phyloP scores from a whole-genome alignment of 2,329 filamentous ascomycete species.

The Orbilia blumenaviensis region DNA sequence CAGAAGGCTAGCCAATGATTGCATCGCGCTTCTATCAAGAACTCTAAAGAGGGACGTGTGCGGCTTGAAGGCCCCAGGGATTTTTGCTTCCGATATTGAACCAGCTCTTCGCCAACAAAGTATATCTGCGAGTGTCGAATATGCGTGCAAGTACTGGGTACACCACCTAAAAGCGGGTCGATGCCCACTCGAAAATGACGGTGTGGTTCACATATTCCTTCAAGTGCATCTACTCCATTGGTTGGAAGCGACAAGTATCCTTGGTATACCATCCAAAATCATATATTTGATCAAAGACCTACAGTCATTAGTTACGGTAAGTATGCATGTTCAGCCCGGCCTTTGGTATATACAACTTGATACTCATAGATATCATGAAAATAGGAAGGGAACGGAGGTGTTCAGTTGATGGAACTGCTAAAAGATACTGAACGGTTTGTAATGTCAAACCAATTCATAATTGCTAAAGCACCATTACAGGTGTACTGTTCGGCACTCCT shows the following conservation, averaged over 20 bases:
- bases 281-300: neutral
- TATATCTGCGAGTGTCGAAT: constrained; percentile 60
- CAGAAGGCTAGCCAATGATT: constrained; percentile 59
- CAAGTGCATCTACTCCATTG: constrained; percentile 24
- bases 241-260: constrained; percentile 19
- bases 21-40: constrained; percentile 60
- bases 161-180: constrained; percentile 1
- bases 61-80: constrained; percentile 57
- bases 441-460: constrained; percentile 1
- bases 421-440: constrained; percentile 16
- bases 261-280: neutral
- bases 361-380: neutral
- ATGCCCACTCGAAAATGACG: neutral
- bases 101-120: constrained; percentile 54
- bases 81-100: constrained; percentile 55
- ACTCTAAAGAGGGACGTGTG: constrained; percentile 61
- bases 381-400: neutral
- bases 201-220: neutral
- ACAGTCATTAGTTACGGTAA: constrained; percentile 2
- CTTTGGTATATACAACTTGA: neutral
- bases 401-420: neutral
- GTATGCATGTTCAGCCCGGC: neutral
- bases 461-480: constrained; percentile 18
- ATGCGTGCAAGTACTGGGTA: constrained; percentile 28
- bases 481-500: constrained; percentile 22